These are phyloP conservation scores for Terfezia claveryi DNA, from an alignment of 495 filamentous ascomycete genomes.

Conservation along the genomic window DNA sequence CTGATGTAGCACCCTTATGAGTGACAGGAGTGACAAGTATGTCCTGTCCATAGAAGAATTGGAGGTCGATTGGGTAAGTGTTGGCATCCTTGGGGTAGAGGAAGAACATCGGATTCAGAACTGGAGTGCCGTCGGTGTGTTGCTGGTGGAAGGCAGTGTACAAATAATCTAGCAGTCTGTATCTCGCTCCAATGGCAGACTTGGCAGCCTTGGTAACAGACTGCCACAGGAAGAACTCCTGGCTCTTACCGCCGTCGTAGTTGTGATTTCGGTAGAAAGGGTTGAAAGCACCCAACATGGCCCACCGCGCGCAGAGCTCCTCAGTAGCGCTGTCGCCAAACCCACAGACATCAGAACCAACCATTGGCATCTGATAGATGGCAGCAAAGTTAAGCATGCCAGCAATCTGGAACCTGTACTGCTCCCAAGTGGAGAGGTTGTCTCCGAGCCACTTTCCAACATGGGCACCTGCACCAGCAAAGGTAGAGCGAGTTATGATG, in stretches of 20 bases:
- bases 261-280: slow-evolving; percentile 77
- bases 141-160: slow-evolving; percentile 54
- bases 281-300: slow-evolving; percentile 54
- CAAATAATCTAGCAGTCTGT: slow-evolving; percentile 58
- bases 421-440: slow-evolving; percentile 50
- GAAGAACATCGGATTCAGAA: slow-evolving; percentile 48
- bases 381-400: slow-evolving; percentile 51
- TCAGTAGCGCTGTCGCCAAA: slow-evolving; percentile 52
- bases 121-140: slow-evolving; percentile 42
- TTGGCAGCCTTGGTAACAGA: slow-evolving; percentile 40
- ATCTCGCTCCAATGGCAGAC: slow-evolving; percentile 53
- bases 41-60: slow-evolving; percentile 54
- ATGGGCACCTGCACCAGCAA: slow-evolving; percentile 51
- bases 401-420: slow-evolving; percentile 47
- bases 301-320: slow-evolving; percentile 65
- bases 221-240: slow-evolving; percentile 64
- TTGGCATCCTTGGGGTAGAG: slow-evolving; percentile 44
- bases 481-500: slow-evolving; percentile 68
- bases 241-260: slow-evolving; percentile 26
- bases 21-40: slow-evolving; percentile 56
- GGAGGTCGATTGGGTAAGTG: slow-evolving; percentile 35
- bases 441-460: slow-evolving; percentile 84
- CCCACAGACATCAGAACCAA: slow-evolving; percentile 65
- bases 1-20: slow-evolving; percentile 36
- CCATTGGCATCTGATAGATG: slow-evolving; percentile 72